Evolutionary conservation across 257 asterid species (phyloP), one percentile per base, ranked within the genome.

Genomic region (Scutellaria minor): DNA sequence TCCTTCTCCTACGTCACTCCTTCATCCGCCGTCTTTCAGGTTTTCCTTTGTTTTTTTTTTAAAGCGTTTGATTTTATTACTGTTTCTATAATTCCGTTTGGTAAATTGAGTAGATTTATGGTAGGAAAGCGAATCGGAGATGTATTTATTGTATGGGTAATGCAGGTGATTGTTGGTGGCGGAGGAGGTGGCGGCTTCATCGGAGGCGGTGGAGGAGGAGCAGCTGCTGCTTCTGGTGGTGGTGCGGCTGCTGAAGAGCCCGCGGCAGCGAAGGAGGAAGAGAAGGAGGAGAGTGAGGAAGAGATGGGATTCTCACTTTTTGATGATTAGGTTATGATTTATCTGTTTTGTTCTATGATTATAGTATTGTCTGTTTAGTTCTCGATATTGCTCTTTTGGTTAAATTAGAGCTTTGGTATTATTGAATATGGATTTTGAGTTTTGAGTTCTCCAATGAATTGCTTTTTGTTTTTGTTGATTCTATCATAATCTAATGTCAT

Each of bases 11-110:
- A 24, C 37, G 85, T 89, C 64, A 79, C 89, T 35, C 90, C 92
- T 44, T 68, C 86, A 6, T 89, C 97, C 13, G 97, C 87, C 37
- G 93, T 92, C n/a, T 92, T 92, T 76, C 97, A 91, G 95, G 97
- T 91, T 60, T 60, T 54, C 6, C 3, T 53, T 48, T 22, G 0
- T 3, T 24, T 13, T 6, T 13, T 71, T 48, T 51, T 11, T 13
- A 60, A n/a, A 22, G 47, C 27, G 31, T 35, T 58, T 7, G 27
- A 9, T 6, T 6, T 27, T 35, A 2, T 35, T 10, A 15, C 31
- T 13, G 13, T 13, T 24, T 2, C 6, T 56, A 4, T 56, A 4
- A 9, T 24, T 13, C 59, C 0, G 5, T 47, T 48, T 60, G 48
- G 13, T 39, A 31, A 10, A 24, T 7, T 61, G 14, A 24, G 39